Evolutionary conservation across 2,329 filamentous ascomycete genomes (phyloP).

Genomic region (Zasmidium cellare): DNA sequence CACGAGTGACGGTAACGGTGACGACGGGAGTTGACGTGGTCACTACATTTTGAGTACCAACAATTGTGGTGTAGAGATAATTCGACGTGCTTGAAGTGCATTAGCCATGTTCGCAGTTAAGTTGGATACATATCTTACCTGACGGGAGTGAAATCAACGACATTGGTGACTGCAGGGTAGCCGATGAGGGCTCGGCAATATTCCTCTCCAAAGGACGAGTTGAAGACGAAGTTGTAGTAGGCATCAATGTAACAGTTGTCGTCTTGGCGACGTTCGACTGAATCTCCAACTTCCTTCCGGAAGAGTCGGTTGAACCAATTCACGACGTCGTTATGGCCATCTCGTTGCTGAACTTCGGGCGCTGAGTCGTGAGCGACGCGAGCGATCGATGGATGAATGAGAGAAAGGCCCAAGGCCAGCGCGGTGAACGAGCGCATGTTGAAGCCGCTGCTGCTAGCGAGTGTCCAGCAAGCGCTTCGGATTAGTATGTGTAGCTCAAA

Average conservation of each 20-base stretch:
- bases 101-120: not conserved
- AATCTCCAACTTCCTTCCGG: constrained; percentile 12
- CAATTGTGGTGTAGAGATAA: not conserved
- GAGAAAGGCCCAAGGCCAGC: constrained; percentile 30
- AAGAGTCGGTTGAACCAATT: constrained; percentile 28
- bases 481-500: constrained; percentile 3
- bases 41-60: not conserved
- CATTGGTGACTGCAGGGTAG: constrained; percentile 28
- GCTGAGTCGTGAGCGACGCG: constrained; percentile 22
- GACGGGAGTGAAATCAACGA: constrained; percentile 30
- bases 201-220: constrained; percentile 23
- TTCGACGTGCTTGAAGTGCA: not conserved
- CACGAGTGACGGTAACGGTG: constrained; percentile 28
- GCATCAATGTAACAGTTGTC: constrained; percentile 18
- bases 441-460: constrained; percentile 23
- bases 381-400: constrained; percentile 26
- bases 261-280: constrained; percentile 13
- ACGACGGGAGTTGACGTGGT: constrained; percentile 13
- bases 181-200: constrained; percentile 28
- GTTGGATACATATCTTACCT: constrained; percentile 21
- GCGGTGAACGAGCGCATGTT: constrained; percentile 29
- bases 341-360: constrained; percentile 18
- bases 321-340: constrained; percentile 17
- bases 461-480: constrained; percentile 19
- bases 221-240: constrained; percentile 28